Percentiles rank a stretch among this genome's conserved stretches.
Evolutionary conservation across 73 alveolate genomes (phyloP).

Genomic region (Effrenium voratum): DNA sequence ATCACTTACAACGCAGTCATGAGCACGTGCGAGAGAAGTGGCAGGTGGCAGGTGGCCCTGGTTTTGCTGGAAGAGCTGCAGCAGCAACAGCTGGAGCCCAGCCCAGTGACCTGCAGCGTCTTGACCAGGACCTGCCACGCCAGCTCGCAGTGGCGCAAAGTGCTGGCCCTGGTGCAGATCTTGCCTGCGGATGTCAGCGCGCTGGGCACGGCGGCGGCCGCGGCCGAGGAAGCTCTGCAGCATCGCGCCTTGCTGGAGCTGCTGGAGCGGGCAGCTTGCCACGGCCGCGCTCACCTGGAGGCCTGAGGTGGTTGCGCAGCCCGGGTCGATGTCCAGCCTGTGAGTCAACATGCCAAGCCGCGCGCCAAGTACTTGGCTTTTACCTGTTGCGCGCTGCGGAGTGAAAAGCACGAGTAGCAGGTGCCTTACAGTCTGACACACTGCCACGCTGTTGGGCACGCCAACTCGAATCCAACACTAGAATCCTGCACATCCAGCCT

Average conservation of each 20-base stretch:
- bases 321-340: neutral
- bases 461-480: no score
- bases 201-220: neutral
- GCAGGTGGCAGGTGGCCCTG: constrained; percentile 40
- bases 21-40: constrained; percentile 42
- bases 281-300: neutral
- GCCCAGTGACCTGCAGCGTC: constrained; percentile 26
- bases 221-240: constrained; percentile 49
- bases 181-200: constrained; percentile 8
- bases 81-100: neutral
- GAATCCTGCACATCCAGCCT: no score
- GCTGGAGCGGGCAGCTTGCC: neutral
- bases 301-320: neutral
- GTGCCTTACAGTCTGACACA: no score
- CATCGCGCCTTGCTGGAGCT: neutral
- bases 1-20: constrained; percentile 43
- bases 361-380: no score
- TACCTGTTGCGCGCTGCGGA: no score
- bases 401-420: no score
- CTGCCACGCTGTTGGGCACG: no score
- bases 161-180: neutral
- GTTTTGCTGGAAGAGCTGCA: neutral
- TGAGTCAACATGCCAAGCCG: neutral
- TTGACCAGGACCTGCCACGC: constrained; percentile 47
- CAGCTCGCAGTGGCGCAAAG: constrained; percentile 32